These are phyloP conservation scores for Solanum pimpinellifolium DNA, from an alignment of 257 asterid species.

Conservation along the genomic window DNA sequence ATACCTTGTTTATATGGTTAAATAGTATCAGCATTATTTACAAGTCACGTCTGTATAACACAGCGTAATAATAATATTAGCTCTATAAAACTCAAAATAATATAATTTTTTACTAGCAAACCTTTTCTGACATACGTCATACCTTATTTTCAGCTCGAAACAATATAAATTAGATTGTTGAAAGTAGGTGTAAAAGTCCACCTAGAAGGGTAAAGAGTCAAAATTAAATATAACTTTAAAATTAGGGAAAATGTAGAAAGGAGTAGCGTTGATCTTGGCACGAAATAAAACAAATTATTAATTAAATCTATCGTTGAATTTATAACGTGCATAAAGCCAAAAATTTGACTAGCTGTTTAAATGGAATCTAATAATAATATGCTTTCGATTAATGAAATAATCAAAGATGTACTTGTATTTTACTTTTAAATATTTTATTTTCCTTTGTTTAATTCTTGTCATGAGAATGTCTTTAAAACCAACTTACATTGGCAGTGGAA, in stretches of 20 bases:
- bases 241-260: not conserved
- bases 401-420: not conserved
- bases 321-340: conserved; percentile 7
- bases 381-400: not conserved
- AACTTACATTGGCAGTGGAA: not conserved
- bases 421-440: not conserved
- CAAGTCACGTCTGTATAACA: rapidly evolving
- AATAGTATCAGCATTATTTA: not conserved
- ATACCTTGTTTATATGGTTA: no score
- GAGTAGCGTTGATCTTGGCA: not conserved
- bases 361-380: not conserved
- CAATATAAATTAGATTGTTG: not conserved
- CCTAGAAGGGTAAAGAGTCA: not conserved
- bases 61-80: no score
- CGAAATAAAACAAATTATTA: not conserved
- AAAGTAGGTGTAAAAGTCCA: not conserved
- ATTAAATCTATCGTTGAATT: not conserved
- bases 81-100: not conserved
- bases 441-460: not conserved
- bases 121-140: no score
- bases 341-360: conserved; percentile 9
- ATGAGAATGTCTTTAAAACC: not conserved
- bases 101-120: not conserved
- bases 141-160: not conserved
- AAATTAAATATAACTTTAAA: not conserved